phyloP scores from a whole-genome alignment of 1,139 yeast genomes.

The Hansenula lynferdii region DNA sequence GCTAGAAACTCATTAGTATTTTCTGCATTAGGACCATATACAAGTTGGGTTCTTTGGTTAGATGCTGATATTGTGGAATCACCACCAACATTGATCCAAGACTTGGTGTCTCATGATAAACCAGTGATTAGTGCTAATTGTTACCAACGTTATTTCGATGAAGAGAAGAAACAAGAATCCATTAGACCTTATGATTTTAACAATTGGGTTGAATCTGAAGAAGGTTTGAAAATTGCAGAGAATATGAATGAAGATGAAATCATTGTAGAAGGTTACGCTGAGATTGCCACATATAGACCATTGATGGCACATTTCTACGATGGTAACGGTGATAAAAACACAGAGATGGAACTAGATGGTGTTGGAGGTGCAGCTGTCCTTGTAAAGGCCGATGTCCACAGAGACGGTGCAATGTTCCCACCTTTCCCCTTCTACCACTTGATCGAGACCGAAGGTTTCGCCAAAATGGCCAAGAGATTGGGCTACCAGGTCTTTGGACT shows the following conservation, averaged over 20 bases:
- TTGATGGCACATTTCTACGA: constrained; percentile 89
- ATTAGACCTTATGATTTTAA: constrained; percentile 92
- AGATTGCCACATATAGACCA: constrained; percentile 92
- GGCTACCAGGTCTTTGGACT: constrained; percentile 90
- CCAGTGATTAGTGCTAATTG: constrained; percentile 91
- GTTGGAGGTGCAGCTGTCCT: constrained; percentile 96
- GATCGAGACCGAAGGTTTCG: constrained; percentile 97
- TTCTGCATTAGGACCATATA: constrained; percentile 81
- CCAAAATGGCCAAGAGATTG: constrained; percentile 93
- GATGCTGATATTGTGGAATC: constrained; percentile 93
- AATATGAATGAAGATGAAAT: constrained; percentile 81
- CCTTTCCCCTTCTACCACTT: constrained; percentile 95
- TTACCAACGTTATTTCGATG: constrained; percentile 71
- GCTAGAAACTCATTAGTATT: constrained; percentile 90
- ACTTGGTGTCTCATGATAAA: constrained; percentile 79
- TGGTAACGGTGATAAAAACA: constrained; percentile 49
- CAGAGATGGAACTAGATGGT: constrained; percentile 85
- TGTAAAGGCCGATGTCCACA: constrained; percentile 95
- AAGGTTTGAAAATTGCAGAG: constrained; percentile 71
- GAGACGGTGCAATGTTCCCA: constrained; percentile 99
- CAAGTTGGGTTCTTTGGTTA: constrained; percentile 94
- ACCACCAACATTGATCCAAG: constrained; percentile 77
- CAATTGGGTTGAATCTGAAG: constrained; percentile 94
- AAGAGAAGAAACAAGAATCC: constrained; percentile 47
- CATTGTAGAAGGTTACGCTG: constrained; percentile 87